These are phyloP conservation scores for Raffaelea deltoideospora DNA, from an alignment of 2,329 filamentous ascomycete species.

Conservation along the genomic window DNA sequence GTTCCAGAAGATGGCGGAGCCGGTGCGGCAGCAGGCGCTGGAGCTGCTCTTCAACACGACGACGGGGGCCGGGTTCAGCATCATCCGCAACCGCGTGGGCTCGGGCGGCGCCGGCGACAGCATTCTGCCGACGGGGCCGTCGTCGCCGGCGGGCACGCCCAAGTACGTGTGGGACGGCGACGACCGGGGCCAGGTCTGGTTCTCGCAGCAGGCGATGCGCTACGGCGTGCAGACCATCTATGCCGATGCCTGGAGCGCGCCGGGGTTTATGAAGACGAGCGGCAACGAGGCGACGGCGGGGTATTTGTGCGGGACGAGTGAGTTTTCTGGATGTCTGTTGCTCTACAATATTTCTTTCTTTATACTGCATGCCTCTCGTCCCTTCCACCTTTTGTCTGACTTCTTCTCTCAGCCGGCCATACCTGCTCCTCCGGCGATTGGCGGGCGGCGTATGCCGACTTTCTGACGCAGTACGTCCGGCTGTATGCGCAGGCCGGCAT, in stretches of 20 bases:
- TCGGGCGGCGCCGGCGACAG: slow-evolving; percentile 21
- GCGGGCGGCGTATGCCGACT: slow-evolving; percentile 31
- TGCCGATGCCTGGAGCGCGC: slow-evolving; percentile 30
- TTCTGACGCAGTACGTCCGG: slow-evolving; percentile 30
- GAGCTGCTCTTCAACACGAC: slow-evolving; percentile 29
- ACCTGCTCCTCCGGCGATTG: slow-evolving; percentile 22
- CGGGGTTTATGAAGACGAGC: slow-evolving; percentile 32
- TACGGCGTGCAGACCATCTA: slow-evolving; percentile 20
- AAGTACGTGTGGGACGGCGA: slow-evolving; percentile 30
- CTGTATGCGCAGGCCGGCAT: slow-evolving; percentile 28
- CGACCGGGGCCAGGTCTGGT: slow-evolving; percentile 33
- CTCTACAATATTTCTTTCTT: too few species aligned
- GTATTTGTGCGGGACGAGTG: slow-evolving; percentile 21
- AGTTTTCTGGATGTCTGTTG: too few species aligned
- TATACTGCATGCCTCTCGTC: too few species aligned
- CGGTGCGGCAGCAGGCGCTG: slow-evolving; percentile 22
- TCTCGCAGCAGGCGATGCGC: slow-evolving; percentile 29
- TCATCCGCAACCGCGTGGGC: slow-evolving; percentile 30
- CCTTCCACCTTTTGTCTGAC: too few species aligned
- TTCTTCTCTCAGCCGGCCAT: too few species aligned
- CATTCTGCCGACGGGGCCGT: slow-evolving; percentile 28
- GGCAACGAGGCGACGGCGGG: slow-evolving; percentile 17
- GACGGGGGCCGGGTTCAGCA: slow-evolving; percentile 26
- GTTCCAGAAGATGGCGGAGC: slow-evolving; percentile 22
- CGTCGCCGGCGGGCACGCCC: slow-evolving; percentile 22